Base-by-base conservation (phyloP, 176 grass and related monocot species). In the Cenchrus purpureus region DNA sequence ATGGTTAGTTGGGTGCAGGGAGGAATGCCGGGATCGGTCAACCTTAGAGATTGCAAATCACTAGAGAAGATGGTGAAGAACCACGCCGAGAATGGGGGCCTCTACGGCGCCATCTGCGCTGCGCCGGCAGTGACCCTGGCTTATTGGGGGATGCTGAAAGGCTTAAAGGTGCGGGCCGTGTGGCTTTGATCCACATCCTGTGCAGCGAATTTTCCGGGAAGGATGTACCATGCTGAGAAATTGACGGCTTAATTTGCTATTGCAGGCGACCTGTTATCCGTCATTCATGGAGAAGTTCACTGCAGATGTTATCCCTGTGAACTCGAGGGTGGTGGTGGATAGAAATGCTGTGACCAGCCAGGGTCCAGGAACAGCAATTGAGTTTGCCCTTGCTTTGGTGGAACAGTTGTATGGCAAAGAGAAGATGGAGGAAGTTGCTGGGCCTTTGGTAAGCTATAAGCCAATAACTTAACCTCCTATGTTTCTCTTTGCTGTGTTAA, bases 61-160 rank as follows among this genome's bases (percentile, higher is more conserved):
- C 88, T 98, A 6, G 85, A 98, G 77, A 91, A 66, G 82, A 87
- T 98, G 62, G 91, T 95, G 85, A 98, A 94, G 90, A 91, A 75
- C n/a, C 97, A 98, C 10, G 91, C 81, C 4, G 89, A 93, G 28
- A 79, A 92, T 0, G 91, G 93, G 16, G 82, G 79, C 22, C 88
- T 95, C 14, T 95, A 98, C 37, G 89, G 86, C 2, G 97, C 93
- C 76, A 95, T 98, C 50, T 98, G 91, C 29, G 91, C 91, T 0
- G 87, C 93, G 9, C 89, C 93, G 0, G 88, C 93, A 4, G 91
- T 90, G 54, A 87, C 91, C 2, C 73, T 95, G 20, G 93, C 85
- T 29, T 84, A 94, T 17, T 98, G 97, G 97, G 93, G 97, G 53
- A 74, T 95, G 62, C 97, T 98, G 53, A 94, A 98, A 57, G 93